These are phyloP conservation scores for Sporisorium reilianum DNA, from an alignment of 1,284 basidiomycete species.

Conservation along the genomic window DNA sequence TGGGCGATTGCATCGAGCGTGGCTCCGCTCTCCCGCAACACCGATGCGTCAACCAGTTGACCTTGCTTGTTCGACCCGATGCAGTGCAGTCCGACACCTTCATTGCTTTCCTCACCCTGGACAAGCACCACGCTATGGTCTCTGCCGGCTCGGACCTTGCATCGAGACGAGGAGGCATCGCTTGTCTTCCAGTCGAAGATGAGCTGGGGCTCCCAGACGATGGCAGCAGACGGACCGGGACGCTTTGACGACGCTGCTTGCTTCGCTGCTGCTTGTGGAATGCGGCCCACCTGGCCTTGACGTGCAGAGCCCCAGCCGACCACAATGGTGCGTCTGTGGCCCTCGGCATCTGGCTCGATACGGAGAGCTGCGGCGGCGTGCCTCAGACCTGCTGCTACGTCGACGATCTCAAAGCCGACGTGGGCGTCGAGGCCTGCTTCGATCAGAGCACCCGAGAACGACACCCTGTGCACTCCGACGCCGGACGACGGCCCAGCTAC, in stretches of 20 bases:
- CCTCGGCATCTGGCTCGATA: background rate
- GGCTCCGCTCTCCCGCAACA: background rate
- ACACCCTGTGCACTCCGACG: conserved; percentile 22
- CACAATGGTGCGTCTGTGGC: conserved; percentile 10
- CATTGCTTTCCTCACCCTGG: background rate
- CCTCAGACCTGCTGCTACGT: conserved; percentile 31
- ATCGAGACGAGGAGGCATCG: background rate
- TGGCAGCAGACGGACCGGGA: conserved; percentile 16
- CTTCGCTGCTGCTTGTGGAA: conserved; percentile 6
- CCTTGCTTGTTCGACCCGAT: conserved; percentile 37
- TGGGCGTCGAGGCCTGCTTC: conserved; percentile 14
- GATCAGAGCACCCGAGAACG: conserved; percentile 17
- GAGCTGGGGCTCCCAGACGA: conserved; percentile 34
- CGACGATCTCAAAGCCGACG: conserved; percentile 9
- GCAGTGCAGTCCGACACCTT: background rate
- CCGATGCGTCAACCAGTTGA: conserved; percentile 13
- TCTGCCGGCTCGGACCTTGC: conserved; percentile 29
- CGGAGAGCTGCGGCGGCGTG: conserved; percentile 29
- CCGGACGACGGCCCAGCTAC: background rate
- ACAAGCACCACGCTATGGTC: conserved; percentile 36
- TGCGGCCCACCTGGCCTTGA: conserved; percentile 35
- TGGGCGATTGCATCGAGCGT: conserved; percentile 7
- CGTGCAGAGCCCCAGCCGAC: conserved; percentile 48
- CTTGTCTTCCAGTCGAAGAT: conserved; percentile 24
- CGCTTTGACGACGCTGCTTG: conserved; percentile 5